A percentile compares a stretch with the other conserved stretches of the same genome.
Evolutionary conservation across 768 basidiomycete genomes (phyloP).

Genomic region (Termitomyces bulborhizus): DNA sequence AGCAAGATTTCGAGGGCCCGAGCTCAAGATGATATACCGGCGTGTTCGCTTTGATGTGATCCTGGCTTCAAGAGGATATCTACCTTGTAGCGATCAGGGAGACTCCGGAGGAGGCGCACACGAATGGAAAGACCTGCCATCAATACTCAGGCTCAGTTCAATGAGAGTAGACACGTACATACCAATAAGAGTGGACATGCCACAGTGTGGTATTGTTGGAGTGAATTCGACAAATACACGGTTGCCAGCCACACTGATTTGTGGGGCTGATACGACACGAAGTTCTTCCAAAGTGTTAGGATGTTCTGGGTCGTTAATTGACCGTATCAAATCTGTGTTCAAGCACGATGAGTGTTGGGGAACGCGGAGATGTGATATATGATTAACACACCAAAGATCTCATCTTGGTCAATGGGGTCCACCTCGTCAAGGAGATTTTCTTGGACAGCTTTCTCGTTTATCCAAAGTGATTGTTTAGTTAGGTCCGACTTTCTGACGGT

Average conservation of each 20-base stretch:
- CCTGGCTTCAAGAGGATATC: slow-evolving; percentile 92
- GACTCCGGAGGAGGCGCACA: slow-evolving; percentile 81
- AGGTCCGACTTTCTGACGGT: slow-evolving; percentile 35
- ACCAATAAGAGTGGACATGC: slow-evolving; percentile 97
- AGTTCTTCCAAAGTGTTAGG: slow-evolving; percentile 92
- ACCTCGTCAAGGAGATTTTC: slow-evolving; percentile 47
- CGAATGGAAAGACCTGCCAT: slow-evolving; percentile 85
- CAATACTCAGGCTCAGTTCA: slow-evolving; percentile 4
- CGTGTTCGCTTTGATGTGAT: slow-evolving; percentile 91
- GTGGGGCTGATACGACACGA: slow-evolving; percentile 87
- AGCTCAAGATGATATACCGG: slow-evolving; percentile 40
- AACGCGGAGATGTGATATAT: neutral
- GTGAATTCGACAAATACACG: slow-evolving; percentile 87
- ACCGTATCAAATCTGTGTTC: slow-evolving; percentile 75
- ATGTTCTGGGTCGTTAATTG: slow-evolving; percentile 94
- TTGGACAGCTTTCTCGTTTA: slow-evolving; percentile 36
- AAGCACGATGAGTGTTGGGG: slow-evolving; percentile 1
- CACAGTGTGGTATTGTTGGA: slow-evolving; percentile 96
- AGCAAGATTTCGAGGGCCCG: neutral
- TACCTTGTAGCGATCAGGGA: slow-evolving; percentile 91
- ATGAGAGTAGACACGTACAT: slow-evolving; percentile 17
- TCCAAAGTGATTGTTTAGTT: slow-evolving; percentile 54
- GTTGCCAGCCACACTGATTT: slow-evolving; percentile 58
- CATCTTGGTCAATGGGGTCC: slow-evolving; percentile 83
- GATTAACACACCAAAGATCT: slow-evolving; percentile 70